Base-by-base conservation (phyloP, 129 eudicot species). In the Tagetes patula region DNA sequence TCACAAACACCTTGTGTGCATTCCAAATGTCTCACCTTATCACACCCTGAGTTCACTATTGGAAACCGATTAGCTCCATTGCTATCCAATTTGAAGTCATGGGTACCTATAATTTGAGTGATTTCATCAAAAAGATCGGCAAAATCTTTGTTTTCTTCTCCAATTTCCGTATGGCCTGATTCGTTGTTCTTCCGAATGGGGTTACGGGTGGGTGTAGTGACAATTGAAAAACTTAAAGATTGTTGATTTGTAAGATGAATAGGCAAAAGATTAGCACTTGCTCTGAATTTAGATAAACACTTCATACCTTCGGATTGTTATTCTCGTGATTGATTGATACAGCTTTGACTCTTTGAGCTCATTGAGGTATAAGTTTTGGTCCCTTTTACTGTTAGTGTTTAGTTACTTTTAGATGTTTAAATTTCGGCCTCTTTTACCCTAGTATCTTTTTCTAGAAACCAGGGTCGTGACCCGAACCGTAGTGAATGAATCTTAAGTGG, bases 91-190 rank as follows among this genome's bases (percentile, higher is more conserved):
- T 12, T 27, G 50, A 83, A 47, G 11, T 73, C 74, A 80, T 81
- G 84, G 37, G 86, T 72, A 40, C 96, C 96, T 52, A 92, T 40
- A 50, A 92, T 92, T 62, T 75, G 79, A 9, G 82, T 78, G 67
- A 92, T 92, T 74, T 89, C 97, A 49, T 77, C 49, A 70, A 89
- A 92, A 8, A 92, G 88, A 5, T 82, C 52, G 46, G 73, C 76
- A 34, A 81, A 71, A 58, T 79, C 81, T 48, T 67, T 74, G 58
- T 63, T 39, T 66, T 63, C 84, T 61, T 60, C 45, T 7, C 37
- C 61, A 59, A 31, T 54, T 62, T 45, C 69, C 46, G 4, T 48
- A 14, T 52, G 80, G 56, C 49, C 43, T 42, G 74, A 66, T 45
- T 76, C 72, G 0, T 66, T 38, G 81, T 79, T 81, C 65, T 67